These are phyloP conservation scores for Leishmania lainsoni DNA, from an alignment of 208 protist species.

Conservation along the genomic window DNA sequence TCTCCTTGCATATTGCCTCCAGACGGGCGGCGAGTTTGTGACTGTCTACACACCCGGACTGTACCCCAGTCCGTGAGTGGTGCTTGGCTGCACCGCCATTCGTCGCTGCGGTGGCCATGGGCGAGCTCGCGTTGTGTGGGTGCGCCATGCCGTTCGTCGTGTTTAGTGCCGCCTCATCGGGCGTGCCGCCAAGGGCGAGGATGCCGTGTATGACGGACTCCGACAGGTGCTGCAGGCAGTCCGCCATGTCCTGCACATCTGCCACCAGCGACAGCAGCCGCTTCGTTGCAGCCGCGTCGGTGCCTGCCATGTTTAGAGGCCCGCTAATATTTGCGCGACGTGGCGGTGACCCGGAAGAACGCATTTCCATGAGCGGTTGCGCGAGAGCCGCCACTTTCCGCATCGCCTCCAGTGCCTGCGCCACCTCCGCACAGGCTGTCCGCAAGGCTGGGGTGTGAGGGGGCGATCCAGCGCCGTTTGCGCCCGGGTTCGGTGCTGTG, in stretches of 20 bases:
- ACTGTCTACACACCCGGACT: constrained; percentile 1
- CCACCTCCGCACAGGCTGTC: constrained; percentile 11
- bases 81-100: neutral
- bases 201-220: constrained; percentile 36
- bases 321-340: neutral
- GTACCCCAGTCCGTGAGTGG: neutral
- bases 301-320: neutral
- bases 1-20: constrained; percentile 34
- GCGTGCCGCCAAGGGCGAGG: constrained; percentile 21
- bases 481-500: neutral
- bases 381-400: neutral
- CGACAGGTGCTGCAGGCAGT: constrained; percentile 26
- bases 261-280: constrained; percentile 16
- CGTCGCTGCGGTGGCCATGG: constrained; percentile 4
- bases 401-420: constrained; percentile 25
- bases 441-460: constrained; percentile 1
- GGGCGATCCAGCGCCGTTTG: neutral
- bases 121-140: constrained; percentile 5
- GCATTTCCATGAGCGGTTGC: constrained; percentile 16
- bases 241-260: constrained; percentile 29
- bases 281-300: neutral
- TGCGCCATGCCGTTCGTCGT: neutral
- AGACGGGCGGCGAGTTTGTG: constrained; percentile 24
- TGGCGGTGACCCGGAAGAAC: neutral
- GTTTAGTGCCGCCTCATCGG: neutral